Base-by-base conservation (phyloP, 2,329 filamentous ascomycete genomes). In the Hymenoscyphus fraxineus region DNA sequence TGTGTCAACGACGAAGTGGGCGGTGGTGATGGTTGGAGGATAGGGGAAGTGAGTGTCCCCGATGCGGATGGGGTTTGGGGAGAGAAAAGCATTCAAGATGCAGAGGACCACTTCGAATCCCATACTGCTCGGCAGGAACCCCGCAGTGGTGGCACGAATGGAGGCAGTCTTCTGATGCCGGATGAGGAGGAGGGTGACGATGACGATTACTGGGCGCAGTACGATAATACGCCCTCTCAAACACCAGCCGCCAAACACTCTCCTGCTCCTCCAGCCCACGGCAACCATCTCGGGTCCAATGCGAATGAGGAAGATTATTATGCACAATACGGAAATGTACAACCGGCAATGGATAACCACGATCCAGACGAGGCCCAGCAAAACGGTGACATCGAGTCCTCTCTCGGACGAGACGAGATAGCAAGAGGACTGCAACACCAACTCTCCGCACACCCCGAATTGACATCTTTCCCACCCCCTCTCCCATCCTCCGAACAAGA, bases 171-270 rank as follows among this genome's bases (percentile, higher is more conserved):
- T 13, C 61, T 67, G 16, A 68, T 63, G 9, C 67, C 66, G 2
- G 68, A 66, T 31, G 64, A 63, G 10, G 85, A 88, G 0, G 86
- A 87, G 0, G 88, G 90, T 27, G 88, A 90, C 39, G 88, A 92
- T 66, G 89, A 91, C 68, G 88, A 88, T 70, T 94, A 94, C 76
- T 94, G 91, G 91, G 88, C 86, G 39, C 84, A 86, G 66, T 93
- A 94, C 75, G 90, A 92, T 74, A 84, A 85, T 32, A 91, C 88
- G 3, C 88, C 90, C 1, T 82, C 83, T 1, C 81, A 82, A 56
- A 90, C 88, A 10, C 88, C 88, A 0, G 86, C 83, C 6, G 77
- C 88, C 72, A 54, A 22, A 27, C 81, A 80, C 31, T 89, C 88
- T 4, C 88, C 88, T 3, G 87, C 84, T 13, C 88, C 88, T 22